Evolutionary conservation across 23 red algal species (phyloP), one percentile per base, ranked within the genome.

Genomic region (Gracilariopsis chorda): DNA sequence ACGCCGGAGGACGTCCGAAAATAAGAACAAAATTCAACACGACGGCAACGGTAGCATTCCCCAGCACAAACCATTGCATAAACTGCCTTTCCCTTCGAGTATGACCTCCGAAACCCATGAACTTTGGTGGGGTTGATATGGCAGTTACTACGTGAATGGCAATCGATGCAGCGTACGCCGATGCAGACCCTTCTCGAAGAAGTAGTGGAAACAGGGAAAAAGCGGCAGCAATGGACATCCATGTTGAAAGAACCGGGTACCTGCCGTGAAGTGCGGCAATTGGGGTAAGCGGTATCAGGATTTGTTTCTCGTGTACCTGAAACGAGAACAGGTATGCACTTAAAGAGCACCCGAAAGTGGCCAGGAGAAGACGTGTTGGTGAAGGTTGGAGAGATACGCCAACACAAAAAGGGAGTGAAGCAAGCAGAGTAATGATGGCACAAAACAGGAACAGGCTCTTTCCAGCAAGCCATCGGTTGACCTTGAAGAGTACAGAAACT

Each of bases 271-370:
- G 48, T 16, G 82, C 25, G 25, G 77, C 48, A n/a, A 96, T 63
- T 19, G 94, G 88, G 39, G 81, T 40, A 13, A 96, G 76, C 43
- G 93, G 84, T 35, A 96, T 69, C 33, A 99, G 91, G 39, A 99
- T 91, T 43, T 99, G 97, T 82, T 99, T 99, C 48, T 99, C 97
- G 76, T 99, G 97, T 28, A 99, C 97, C 40, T 99, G 97, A 79
- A 82, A 99, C 9, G 90, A 78, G 37, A 96, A 96, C 41, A 99
- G 78, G 51, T 74, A 99, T 37, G 85, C 89, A 35, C 68, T 73
- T 29, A 96, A 62, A 30, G 97, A 44, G 35, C 86, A 94, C 37
- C 90, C 94, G 37, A 81, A 62, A 23, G 74, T 44, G n/a, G 88
- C 74, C 16, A 95, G 43, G 9, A 88, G 56, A 53, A 97, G 39